These are phyloP conservation scores for Microstroma glucosiphilum DNA, from an alignment of 1,284 basidiomycete genomes.

Conservation along the genomic window DNA sequence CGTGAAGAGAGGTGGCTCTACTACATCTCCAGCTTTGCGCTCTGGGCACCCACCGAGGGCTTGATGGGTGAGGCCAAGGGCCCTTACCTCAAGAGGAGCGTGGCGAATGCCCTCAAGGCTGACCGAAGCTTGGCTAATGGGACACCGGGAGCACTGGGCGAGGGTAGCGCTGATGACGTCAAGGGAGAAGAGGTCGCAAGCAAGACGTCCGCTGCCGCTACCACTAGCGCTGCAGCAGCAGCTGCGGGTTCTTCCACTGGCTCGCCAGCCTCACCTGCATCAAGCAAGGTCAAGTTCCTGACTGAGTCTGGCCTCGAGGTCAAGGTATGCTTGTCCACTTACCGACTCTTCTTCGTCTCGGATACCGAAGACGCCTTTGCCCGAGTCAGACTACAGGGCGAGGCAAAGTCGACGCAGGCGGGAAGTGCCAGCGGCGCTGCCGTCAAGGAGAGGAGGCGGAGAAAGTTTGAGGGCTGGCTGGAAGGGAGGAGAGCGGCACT, in stretches of 20 bases:
- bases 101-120: constrained; percentile 14
- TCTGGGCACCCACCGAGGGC: constrained; percentile 49
- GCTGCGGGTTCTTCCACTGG: background rate
- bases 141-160: background rate
- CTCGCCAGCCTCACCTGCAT: background rate
- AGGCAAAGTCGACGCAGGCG: constrained; percentile 13
- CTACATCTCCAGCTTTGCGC: constrained; percentile 77
- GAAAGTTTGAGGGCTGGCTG: constrained; percentile 33
- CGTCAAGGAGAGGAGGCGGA: constrained; percentile 18
- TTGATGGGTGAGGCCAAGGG: constrained; percentile 36
- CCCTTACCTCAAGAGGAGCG: constrained; percentile 40
- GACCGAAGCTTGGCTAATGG: constrained; percentile 10
- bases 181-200: background rate
- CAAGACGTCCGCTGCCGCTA: background rate
- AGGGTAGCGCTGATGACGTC: background rate
- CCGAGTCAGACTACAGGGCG: constrained; percentile 23
- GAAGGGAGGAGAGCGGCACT: constrained; percentile 18
- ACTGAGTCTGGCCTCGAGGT: constrained; percentile 11
- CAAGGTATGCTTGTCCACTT: constrained; percentile 52
- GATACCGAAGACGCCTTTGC: constrained; percentile 52
- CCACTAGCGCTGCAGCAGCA: background rate
- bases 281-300: constrained; percentile 2
- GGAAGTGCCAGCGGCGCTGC: no score
- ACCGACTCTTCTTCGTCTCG: constrained; percentile 52
- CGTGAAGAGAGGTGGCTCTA: constrained; percentile 76